These are phyloP conservation scores for Podospora pseudoanserina DNA, from an alignment of 495 filamentous ascomycete species.

Conservation along the genomic window DNA sequence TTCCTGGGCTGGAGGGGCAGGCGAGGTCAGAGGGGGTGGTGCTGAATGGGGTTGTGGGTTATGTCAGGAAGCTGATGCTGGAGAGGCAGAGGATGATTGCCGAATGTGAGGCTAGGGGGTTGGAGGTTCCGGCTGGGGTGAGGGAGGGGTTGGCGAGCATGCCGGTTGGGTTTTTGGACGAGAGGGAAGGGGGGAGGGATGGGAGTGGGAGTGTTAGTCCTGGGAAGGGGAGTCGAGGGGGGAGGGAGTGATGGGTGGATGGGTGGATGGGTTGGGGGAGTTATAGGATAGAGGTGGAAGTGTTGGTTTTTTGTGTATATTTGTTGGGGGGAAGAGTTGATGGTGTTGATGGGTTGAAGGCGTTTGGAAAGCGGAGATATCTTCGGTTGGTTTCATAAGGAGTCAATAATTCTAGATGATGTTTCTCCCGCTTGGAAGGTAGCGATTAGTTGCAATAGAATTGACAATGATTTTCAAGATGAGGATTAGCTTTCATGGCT, in stretches of 20 bases:
- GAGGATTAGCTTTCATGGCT: no score
- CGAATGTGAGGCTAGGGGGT: slow-evolving; percentile 24
- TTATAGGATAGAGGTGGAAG: not conserved
- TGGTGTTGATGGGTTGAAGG: not conserved
- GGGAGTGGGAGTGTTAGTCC: not conserved
- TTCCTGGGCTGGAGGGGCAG: slow-evolving; percentile 79
- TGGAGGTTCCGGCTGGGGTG: slow-evolving; percentile 17
- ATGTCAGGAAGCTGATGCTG: slow-evolving; percentile 61
- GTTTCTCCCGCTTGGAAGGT: not conserved
- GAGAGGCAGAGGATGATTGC: slow-evolving; percentile 57
- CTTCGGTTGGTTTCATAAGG: not conserved
- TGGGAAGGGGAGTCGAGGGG: not conserved
- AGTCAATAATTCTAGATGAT: not conserved
- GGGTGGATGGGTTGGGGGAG: not conserved
- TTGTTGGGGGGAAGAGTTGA: not conserved
- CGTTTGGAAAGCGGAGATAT: not conserved
- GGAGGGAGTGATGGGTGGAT: not conserved
- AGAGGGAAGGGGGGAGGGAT: not conserved
- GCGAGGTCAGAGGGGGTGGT: slow-evolving; percentile 83
- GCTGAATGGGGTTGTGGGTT: slow-evolving; percentile 69
- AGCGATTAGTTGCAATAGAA: not conserved
- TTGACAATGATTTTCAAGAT: not conserved
- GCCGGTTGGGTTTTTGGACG: not conserved
- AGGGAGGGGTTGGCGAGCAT: slow-evolving; percentile 20
- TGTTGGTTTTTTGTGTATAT: not conserved